Evolutionary conservation across 139 green algal species (phyloP).

Genomic region (Edaphochlamys debaryana): DNA sequence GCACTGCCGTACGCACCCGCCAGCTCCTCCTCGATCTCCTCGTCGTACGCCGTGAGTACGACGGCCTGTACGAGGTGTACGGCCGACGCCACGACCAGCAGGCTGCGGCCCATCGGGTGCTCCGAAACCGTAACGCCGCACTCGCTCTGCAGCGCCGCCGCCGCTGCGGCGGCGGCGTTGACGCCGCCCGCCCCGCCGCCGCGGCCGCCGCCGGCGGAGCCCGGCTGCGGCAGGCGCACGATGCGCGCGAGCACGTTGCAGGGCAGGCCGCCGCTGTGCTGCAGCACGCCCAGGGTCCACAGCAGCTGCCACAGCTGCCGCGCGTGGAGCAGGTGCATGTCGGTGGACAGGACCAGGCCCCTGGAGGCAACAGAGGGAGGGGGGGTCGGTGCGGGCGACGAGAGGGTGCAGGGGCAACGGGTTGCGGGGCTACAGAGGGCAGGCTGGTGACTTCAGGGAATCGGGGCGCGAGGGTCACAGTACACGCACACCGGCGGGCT

Average conservation of each 20-base stretch:
- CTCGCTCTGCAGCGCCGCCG: background rate
- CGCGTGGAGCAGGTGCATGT: slow-evolving; percentile 26
- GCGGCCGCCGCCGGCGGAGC: background rate
- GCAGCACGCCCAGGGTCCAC: slow-evolving; percentile 26
- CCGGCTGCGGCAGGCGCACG: slow-evolving; percentile 23
- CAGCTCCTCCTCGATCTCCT: slow-evolving; percentile 52
- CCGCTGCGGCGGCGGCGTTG: slow-evolving; percentile 3
- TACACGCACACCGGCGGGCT: no score
- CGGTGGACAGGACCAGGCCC: slow-evolving; percentile 31
- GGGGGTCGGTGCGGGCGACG: background rate
- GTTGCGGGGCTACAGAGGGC: no score
- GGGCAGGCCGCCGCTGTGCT: slow-evolving; percentile 21
- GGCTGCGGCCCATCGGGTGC: slow-evolving; percentile 21
- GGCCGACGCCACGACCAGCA: slow-evolving; percentile 38
- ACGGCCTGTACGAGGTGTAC: slow-evolving; percentile 15
- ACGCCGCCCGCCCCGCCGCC: background rate
- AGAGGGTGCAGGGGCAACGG: background rate
- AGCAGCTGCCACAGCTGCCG: slow-evolving; percentile 36
- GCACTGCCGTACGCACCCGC: no score
- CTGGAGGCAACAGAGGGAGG: background rate
- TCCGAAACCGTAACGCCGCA: slow-evolving; percentile 23
- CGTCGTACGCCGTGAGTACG: slow-evolving; percentile 38
- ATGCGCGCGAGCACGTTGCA: slow-evolving; percentile 26
- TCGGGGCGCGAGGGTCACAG: no score
- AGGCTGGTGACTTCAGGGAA: no score